Evolutionary conservation across 192 early-diverging fungal species (phyloP), one percentile per base, ranked within the genome.

Genomic region (Gaertneriomyces sp.): DNA sequence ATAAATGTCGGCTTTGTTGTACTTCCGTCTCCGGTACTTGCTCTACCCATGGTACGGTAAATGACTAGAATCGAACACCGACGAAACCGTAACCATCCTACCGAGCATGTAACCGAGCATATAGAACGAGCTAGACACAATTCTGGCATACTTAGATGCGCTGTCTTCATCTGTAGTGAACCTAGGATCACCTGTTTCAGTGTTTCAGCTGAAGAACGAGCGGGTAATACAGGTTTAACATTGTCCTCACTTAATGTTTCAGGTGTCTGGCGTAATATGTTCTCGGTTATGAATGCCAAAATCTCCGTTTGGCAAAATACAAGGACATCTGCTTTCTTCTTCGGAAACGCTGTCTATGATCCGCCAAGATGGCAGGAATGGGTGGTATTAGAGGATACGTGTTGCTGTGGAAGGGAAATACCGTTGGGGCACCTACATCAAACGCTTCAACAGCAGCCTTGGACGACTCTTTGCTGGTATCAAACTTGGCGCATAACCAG

Each of bases 401-500:
- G 25, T 45, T 4, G 38, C 12, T 14, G 25, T n/a, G n/a, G 14
- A 0, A 11, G n/a, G 4, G 4, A 14, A 14, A 45, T 60, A 1
- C 10, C 0, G 11, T 8, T 12, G 43, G 6, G 6, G 25, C 25
- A 33, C 25, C 2, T 74, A 89, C 88, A 76, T 90, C 74, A 75
- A 91, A 90, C 1, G 91, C 74, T 33, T 84, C 73, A 8, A 40
- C 71, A 11, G 91, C 86, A 1, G 79, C 64, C 57, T 73, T 76
- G 0, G 89, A 78, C 49, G 93, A 87, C 60, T 98, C 95, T 33
- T 85, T 82, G 11, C 83, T 79, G 5, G 85, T 85, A 72, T 98
- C 96, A 73, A 91, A 97, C 56, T 79, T 87, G 19, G 85, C 78
- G 3, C 81, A 83, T 17, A 96, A 69, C 96, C 96, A 98, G 4